Conservation (phyloP, 495 filamentous ascomycete species). For the Acidiella bohemica region DNA sequence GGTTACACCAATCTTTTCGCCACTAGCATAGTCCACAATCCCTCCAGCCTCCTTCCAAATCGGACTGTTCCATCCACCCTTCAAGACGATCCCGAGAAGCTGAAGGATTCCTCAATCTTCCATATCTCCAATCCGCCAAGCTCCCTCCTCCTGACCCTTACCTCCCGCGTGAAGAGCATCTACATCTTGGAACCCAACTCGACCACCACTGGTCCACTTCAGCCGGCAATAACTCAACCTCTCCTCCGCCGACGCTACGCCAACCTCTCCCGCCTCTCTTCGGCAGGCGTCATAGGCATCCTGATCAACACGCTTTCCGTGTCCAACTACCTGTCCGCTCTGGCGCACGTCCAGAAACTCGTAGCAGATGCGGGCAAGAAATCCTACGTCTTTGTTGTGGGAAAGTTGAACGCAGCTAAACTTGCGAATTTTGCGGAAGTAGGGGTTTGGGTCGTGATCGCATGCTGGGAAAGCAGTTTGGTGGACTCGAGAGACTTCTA, state of each 20-base stretch:
- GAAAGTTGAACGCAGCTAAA: constrained; percentile 90
- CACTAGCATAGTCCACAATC: constrained; percentile 63
- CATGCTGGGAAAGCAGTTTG: constrained; percentile 92
- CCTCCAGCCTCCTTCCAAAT: constrained; percentile 75
- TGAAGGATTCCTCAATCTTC: constrained; percentile 66
- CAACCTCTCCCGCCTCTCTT: constrained; percentile 66
- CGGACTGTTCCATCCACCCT: constrained; percentile 46
- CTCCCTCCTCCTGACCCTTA: constrained; percentile 72
- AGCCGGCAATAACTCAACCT: constrained; percentile 38
- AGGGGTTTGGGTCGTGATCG: constrained; percentile 91
- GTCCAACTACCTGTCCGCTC: constrained; percentile 71
- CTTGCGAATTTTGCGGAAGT: constrained; percentile 92
- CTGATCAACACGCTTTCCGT: constrained; percentile 90
- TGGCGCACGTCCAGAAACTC: constrained; percentile 52
- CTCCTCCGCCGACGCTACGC: constrained; percentile 78
- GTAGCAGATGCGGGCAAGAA: constrained; percentile 78
- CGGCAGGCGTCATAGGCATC: constrained; percentile 74
- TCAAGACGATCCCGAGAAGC: constrained; percentile 33
- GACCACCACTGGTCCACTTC: constrained; percentile 26
- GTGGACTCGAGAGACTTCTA: constrained; percentile 73
- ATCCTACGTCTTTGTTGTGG: constrained; percentile 88
- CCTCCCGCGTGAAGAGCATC: constrained; percentile 63
- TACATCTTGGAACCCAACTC: constrained; percentile 66
- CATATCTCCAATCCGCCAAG: constrained; percentile 79
- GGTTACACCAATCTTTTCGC: constrained; percentile 60